Base-by-base conservation (phyloP, 1,284 basidiomycete genomes). In the Ceratorhiza oryzae-sativae region DNA sequence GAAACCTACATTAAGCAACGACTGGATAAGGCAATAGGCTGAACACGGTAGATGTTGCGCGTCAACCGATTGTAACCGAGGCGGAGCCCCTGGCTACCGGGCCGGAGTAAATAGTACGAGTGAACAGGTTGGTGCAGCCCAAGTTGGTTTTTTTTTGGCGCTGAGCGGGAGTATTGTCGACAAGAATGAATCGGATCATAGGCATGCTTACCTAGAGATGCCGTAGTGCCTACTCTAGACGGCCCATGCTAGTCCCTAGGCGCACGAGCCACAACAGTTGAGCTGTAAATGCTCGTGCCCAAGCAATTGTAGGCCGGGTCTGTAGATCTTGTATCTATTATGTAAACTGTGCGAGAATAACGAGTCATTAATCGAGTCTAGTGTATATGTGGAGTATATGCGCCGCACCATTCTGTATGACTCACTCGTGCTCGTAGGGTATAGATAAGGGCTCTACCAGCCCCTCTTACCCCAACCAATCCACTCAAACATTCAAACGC, bases 21-120 rank as follows among this genome's bases (percentile, higher is more conserved):
- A 65, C 46, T 12, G 62, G 48, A n/a, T 48, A 46, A 5, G 62
- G 53, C 13, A 48, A 49, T 3, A 65, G 34, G 4, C 51, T n/a
- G 6, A 53, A 23, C 15, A 30, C 36, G 25, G 30, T 49, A 15
- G 48, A 42, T 15, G 59, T 25, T 27, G 49, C 49, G 8, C 30
- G 49, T 25, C 49, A 25, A 10, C 27, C 30, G 23, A 25, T 27
- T 5, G 56, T 61, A 23, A 30, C 36, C 1, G 59, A 45, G 13
- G 8, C 27, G 59, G 27, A 27, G 25, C 6, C 23, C 23, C 49
- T 30, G 23, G 30, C 23, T 25, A 10, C 18, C 3, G 46, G 46
- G 36, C 13, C 5, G 13, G 15, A 12, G 12, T 12, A 23, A 49
- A 9, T 20, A 32, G 55, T 12, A 32, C 27, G 34, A 25, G 36